Percentiles rank a stretch among this genome's conserved stretches.
Conservation (phyloP, 257 asterid species). For the Perilla frutescens region DNA sequence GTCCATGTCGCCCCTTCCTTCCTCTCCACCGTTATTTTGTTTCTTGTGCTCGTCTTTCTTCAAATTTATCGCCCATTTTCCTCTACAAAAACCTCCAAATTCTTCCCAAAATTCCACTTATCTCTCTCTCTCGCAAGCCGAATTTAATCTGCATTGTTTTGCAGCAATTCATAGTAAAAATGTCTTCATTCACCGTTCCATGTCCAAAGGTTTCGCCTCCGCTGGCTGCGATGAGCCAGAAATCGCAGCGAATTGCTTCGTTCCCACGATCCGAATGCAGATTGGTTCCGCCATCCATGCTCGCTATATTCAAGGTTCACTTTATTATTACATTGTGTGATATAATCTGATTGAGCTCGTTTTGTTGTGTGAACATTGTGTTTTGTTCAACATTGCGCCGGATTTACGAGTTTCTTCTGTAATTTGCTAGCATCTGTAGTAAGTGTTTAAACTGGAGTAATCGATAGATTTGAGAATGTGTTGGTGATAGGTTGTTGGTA, state of each 20-base stretch:
- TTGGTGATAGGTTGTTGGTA: background rate
- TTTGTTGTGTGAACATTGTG: background rate
- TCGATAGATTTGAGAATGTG: background rate
- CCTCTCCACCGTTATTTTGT: conserved; percentile 1
- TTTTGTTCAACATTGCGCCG: background rate
- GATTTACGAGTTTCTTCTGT: background rate
- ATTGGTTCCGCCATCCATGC: conserved; percentile 45
- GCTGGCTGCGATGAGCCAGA: conserved; percentile 40
- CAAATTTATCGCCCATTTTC: conserved; percentile 41
- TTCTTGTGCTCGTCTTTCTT: conserved; percentile 26
- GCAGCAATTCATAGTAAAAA: conserved; percentile 17
- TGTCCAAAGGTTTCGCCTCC: conserved; percentile 51
- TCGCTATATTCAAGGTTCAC: conserved; percentile 37
- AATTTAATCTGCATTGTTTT: background rate
- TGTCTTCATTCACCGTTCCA: conserved; percentile 58
- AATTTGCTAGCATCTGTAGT: background rate
- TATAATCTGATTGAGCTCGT: conserved; percentile 13
- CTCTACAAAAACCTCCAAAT: conserved; percentile 32
- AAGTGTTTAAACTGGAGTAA: background rate
- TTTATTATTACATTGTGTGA: conserved; percentile 11
- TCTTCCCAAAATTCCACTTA: conserved; percentile 14
- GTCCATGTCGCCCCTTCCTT: conserved; percentile 31
- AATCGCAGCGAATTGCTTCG: conserved; percentile 30
- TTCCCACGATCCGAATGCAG: conserved; percentile 48
- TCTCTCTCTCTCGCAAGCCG: background rate